Evolutionary conservation across 164 flowering plant species (phyloP).

Genomic region (Vitis rupestris): DNA sequence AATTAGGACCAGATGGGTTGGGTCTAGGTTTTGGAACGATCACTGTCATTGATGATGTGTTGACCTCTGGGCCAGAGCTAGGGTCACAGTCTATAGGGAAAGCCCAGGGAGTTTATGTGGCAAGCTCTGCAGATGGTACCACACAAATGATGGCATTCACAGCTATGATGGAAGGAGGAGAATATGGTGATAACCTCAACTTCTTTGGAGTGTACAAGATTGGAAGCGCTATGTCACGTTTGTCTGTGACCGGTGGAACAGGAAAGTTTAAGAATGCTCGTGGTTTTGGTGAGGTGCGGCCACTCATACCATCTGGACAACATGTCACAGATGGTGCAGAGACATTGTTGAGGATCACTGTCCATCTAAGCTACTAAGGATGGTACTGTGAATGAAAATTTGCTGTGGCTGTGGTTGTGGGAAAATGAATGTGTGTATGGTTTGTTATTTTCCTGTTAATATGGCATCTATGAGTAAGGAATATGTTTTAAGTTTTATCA

Average conservation of each 20-base stretch:
- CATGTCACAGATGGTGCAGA: slow-evolving; percentile 62
- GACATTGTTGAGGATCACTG: slow-evolving; percentile 64
- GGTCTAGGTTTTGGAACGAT: slow-evolving; percentile 68
- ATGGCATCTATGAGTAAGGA: neutral
- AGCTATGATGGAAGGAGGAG: slow-evolving; percentile 51
- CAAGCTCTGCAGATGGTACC: slow-evolving; percentile 56
- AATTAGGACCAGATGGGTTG: slow-evolving; percentile 70
- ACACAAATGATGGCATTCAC: slow-evolving; percentile 70
- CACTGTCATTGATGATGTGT: slow-evolving; percentile 54
- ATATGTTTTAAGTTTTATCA: too few species aligned
- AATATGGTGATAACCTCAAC: slow-evolving; percentile 75
- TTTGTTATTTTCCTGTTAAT: neutral
- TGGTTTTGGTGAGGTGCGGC: slow-evolving; percentile 70
- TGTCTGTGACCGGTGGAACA: slow-evolving; percentile 81
- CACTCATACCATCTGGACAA: slow-evolving; percentile 68
- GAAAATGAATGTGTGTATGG: neutral
- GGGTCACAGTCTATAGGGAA: slow-evolving; percentile 43
- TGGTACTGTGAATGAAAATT: neutral
- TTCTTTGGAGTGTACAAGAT: slow-evolving; percentile 72
- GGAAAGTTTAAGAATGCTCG: slow-evolving; percentile 74
- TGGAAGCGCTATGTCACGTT: slow-evolving; percentile 54
- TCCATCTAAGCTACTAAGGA: slow-evolving; percentile 57
- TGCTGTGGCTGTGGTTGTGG: neutral
- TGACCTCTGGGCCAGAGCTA: slow-evolving; percentile 45
- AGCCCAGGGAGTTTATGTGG: slow-evolving; percentile 60